Conservation (phyloP, 2,329 filamentous ascomycete genomes). For the Cladosporium sp. region DNA sequence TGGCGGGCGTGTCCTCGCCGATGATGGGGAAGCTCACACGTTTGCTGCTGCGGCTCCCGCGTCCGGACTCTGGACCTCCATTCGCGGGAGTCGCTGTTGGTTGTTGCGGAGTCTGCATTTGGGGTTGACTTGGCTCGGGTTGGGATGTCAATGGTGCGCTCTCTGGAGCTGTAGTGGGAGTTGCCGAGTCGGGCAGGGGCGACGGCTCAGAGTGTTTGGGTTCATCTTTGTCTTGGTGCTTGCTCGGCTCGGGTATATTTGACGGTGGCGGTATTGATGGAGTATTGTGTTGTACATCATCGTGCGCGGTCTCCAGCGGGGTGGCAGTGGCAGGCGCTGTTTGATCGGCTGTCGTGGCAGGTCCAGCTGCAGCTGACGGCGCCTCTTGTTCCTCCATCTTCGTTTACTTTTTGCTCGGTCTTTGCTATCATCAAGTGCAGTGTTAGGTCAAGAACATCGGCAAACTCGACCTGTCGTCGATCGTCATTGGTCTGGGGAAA, state of each 20-base stretch:
- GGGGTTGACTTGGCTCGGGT: not conserved
- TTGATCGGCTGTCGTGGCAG: not conserved
- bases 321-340: not conserved
- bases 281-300: not conserved
- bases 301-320: not conserved
- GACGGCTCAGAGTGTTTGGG: not conserved
- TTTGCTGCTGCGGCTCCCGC: slow-evolving; percentile 8
- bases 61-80: slow-evolving; percentile 1
- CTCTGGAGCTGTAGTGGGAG: not conserved
- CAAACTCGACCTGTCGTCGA: slow-evolving; percentile 1
- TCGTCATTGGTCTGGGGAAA: slow-evolving; percentile 12
- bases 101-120: slow-evolving; percentile 5
- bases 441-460: slow-evolving; percentile 1
- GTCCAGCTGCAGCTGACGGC: not conserved
- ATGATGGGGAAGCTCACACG: slow-evolving; percentile 5
- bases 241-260: not conserved
- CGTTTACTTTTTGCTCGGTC: not conserved
- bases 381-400: slow-evolving; percentile 3
- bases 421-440: not conserved
- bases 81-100: not conserved
- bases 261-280: slow-evolving; percentile 1
- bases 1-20: slow-evolving; percentile 1
- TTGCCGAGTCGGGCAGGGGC: not conserved
- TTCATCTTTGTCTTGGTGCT: not conserved
- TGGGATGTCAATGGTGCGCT: not conserved